A percentile compares a stretch with the other conserved stretches of the same genome.
Conservation (phyloP, 148 eudicot genomes). For the Fagopyrum tataricum region DNA sequence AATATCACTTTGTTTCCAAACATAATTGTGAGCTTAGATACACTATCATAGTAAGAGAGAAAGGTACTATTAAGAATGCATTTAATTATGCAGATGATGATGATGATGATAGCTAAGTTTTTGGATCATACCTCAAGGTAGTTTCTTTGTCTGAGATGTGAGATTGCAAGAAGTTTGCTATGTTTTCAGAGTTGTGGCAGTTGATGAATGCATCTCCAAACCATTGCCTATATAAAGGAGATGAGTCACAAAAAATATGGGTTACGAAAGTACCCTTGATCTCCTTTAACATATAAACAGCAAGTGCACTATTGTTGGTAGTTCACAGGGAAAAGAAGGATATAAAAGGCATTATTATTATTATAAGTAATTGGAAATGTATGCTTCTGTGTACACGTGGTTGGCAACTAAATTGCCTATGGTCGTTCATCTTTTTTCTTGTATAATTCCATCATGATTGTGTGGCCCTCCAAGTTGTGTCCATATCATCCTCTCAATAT, state of each 20-base stretch:
- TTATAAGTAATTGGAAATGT: neutral
- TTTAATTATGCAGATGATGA: neutral
- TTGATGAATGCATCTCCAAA: slow-evolving; percentile 5
- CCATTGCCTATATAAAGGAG: neutral
- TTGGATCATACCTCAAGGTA: slow-evolving; percentile 6
- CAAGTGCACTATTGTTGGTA: neutral
- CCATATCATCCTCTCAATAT: neutral
- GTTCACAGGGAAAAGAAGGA: slow-evolving; percentile 3
- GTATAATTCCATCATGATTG: neutral
- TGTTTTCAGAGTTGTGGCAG: slow-evolving; percentile 2
- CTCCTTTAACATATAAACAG: neutral
- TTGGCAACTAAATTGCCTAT: neutral
- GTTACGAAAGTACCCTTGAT: slow-evolving; percentile 2
- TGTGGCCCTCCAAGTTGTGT: neutral
- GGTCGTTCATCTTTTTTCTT: neutral
- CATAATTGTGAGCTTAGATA: neutral
- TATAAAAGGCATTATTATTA: neutral
- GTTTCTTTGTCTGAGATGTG: slow-evolving; percentile 7
- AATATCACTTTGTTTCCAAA: neutral
- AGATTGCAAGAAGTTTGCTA: neutral
- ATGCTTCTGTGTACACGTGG: neutral
- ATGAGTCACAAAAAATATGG: neutral
- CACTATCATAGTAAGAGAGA: neutral
- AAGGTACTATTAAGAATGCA: slow-evolving; percentile 7
- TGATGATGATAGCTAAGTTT: slow-evolving; percentile 3